A percentile compares a stretch with the other conserved stretches of the same genome.
Conservation (phyloP, 208 protist species). For the Cochliopodium minus region DNA sequence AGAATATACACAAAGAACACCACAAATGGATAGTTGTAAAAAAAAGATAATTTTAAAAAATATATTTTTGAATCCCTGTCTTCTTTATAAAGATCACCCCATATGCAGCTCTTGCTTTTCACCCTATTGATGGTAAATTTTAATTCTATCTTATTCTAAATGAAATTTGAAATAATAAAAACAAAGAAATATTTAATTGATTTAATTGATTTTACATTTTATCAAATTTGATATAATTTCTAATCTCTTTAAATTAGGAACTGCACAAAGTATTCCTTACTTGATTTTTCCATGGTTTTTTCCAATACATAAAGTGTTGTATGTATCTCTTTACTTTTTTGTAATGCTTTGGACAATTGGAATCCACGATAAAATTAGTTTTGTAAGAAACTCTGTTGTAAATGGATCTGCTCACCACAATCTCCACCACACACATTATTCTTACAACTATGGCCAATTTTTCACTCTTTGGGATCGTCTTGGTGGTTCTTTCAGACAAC, state of each 20-base stretch:
- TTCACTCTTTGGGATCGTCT: slow-evolving; percentile 41
- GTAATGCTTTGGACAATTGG: slow-evolving; percentile 45
- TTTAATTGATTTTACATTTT: too few species aligned
- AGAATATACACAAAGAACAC: slow-evolving; percentile 35
- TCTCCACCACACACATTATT: slow-evolving; percentile 35
- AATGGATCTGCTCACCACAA: slow-evolving; percentile 25
- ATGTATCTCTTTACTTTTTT: slow-evolving; percentile 30
- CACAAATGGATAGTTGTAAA: slow-evolving; percentile 20
- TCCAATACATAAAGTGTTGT: slow-evolving; percentile 32
- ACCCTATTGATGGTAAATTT: slow-evolving; percentile 41
- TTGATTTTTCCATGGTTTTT: slow-evolving; percentile 34
- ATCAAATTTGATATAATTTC: too few species aligned
- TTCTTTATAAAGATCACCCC: too few species aligned
- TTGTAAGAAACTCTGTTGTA: neutral
- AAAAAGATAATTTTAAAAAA: too few species aligned
- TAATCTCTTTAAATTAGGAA: too few species aligned
- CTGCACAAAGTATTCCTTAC: slow-evolving; percentile 35
- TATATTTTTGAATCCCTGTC: too few species aligned
- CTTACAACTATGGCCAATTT: slow-evolving; percentile 47
- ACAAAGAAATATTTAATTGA: too few species aligned
- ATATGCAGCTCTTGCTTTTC: slow-evolving; percentile 38
- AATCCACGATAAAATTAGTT: slow-evolving; percentile 31
- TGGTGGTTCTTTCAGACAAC: too few species aligned
- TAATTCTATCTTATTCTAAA: too few species aligned
- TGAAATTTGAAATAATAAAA: too few species aligned